Evolutionary conservation across 495 filamentous ascomycete species (phyloP).

Genomic region (Achaetomiella virescens): DNA sequence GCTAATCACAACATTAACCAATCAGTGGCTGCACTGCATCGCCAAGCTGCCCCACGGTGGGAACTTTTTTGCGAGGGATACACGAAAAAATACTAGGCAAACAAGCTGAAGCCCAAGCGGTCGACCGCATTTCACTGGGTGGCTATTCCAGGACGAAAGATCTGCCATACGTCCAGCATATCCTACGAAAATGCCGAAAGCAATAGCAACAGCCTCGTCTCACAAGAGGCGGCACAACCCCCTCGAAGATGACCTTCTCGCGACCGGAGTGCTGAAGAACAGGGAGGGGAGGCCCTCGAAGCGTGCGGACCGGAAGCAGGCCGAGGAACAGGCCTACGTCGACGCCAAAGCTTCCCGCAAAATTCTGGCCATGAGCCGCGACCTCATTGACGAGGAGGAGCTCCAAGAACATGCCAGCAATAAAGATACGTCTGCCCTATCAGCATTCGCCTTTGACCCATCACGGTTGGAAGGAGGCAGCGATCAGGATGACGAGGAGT

Average conservation of each 20-base stretch:
- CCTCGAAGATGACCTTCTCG: slow-evolving; percentile 63
- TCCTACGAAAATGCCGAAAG: slow-evolving; percentile 44
- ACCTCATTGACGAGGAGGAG: slow-evolving; percentile 68
- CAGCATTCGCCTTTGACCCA: slow-evolving; percentile 42
- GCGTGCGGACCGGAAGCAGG: slow-evolving; percentile 51
- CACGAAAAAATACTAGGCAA: slow-evolving; percentile 21
- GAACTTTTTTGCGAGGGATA: slow-evolving; percentile 18
- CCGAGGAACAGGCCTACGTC: slow-evolving; percentile 63
- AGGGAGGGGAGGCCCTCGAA: slow-evolving; percentile 47
- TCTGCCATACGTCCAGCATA: background rate
- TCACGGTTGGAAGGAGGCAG: slow-evolving; percentile 27
- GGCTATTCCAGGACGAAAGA: background rate
- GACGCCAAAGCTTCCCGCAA: slow-evolving; percentile 81
- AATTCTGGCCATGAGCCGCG: slow-evolving; percentile 80
- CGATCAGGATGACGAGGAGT: slow-evolving; percentile 33
- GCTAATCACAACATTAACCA: slow-evolving; percentile 6
- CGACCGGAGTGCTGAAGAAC: slow-evolving; percentile 56
- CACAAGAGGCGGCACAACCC: slow-evolving; percentile 56
- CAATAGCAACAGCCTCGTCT: slow-evolving; percentile 36
- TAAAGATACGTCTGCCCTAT: slow-evolving; percentile 13
- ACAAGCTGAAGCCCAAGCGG: slow-evolving; percentile 4
- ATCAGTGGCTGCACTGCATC: slow-evolving; percentile 16
- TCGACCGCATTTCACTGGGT: background rate
- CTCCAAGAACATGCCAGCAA: slow-evolving; percentile 19
- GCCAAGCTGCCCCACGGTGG: slow-evolving; percentile 16